phyloP scores from a whole-genome alignment of 176 grass and related monocot species.

The Ensete ventricosum region DNA sequence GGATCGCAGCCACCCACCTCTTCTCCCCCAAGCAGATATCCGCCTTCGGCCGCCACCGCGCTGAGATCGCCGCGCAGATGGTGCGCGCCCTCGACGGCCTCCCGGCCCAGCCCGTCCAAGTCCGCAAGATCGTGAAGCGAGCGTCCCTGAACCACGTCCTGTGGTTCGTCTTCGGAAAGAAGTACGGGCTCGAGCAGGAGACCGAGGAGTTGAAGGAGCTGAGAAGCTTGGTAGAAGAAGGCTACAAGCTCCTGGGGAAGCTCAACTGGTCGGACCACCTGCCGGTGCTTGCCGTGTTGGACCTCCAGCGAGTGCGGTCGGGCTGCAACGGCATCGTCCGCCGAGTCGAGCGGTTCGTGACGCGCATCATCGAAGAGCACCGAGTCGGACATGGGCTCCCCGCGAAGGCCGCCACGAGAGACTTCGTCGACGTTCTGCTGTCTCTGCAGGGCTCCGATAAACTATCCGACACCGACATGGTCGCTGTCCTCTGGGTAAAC shows the following conservation, averaged over 20 bases:
- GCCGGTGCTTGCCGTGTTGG: conserved; percentile 46
- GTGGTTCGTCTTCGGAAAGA: conserved; percentile 72
- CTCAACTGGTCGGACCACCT: conserved; percentile 96
- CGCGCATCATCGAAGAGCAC: conserved; percentile 58
- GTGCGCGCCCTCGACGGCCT: conserved; percentile 3
- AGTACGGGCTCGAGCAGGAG: conserved; percentile 44
- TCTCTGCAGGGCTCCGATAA: conserved; percentile 48
- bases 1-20: conserved; percentile 61
- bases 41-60: conserved; percentile 39
- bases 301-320: conserved; percentile 45
- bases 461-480: conserved; percentile 59
- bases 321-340: conserved; percentile 52
- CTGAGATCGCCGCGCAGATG: conserved; percentile 51
- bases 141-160: conserved; percentile 74
- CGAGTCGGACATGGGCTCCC: conserved; percentile 4
- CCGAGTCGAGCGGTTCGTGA: conserved; percentile 56
- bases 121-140: conserved; percentile 38
- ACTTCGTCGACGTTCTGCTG: conserved; percentile 78
- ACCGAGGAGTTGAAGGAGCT: conserved; percentile 44
- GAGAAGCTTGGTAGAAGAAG: conserved; percentile 59
- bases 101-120: conserved; percentile 17
- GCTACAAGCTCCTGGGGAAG: conserved; percentile 67
- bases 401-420: not conserved
- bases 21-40: conserved; percentile 80
- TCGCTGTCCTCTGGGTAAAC: conserved; percentile 71